A percentile compares a stretch with the other conserved stretches of the same genome.
Evolutionary conservation across 2,329 filamentous ascomycete genomes (phyloP).

Genomic region (Colletotrichum horii): DNA sequence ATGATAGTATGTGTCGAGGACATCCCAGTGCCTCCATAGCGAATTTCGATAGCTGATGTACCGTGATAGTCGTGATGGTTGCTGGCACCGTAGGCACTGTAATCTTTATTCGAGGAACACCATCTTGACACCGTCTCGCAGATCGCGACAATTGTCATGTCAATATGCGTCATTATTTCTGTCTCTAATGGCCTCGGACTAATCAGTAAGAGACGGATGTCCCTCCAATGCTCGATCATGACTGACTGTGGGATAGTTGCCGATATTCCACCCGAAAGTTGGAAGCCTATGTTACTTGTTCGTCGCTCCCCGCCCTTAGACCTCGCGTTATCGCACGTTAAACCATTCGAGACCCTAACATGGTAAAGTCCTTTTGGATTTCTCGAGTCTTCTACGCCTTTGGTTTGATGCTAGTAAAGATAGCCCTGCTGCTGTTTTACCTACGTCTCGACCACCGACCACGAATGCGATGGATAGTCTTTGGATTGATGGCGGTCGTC

Average conservation of each 20-base stretch:
- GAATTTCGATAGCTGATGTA: background rate
- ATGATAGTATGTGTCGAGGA: background rate
- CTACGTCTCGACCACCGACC: background rate
- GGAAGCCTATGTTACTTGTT: background rate
- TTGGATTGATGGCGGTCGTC: background rate
- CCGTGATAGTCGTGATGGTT: background rate
- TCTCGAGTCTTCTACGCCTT: background rate
- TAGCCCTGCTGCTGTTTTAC: background rate
- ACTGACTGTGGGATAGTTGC: background rate
- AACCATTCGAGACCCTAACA: background rate
- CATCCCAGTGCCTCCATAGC: background rate
- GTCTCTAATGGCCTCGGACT: background rate
- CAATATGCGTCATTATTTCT: background rate
- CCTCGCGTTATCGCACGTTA: fast-evolving
- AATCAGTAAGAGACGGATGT: background rate
- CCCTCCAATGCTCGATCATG: background rate
- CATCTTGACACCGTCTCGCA: background rate
- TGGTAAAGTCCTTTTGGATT: background rate
- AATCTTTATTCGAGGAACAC: background rate
- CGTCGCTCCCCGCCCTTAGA: fast-evolving
- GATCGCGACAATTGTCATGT: background rate
- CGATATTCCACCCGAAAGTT: background rate
- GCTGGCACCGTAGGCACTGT: background rate
- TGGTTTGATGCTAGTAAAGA: background rate
- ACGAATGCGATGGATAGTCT: background rate